These are phyloP conservation scores for Eragrostis nindensis DNA, from an alignment of 176 grass and related monocot genomes.

Conservation along the genomic window DNA sequence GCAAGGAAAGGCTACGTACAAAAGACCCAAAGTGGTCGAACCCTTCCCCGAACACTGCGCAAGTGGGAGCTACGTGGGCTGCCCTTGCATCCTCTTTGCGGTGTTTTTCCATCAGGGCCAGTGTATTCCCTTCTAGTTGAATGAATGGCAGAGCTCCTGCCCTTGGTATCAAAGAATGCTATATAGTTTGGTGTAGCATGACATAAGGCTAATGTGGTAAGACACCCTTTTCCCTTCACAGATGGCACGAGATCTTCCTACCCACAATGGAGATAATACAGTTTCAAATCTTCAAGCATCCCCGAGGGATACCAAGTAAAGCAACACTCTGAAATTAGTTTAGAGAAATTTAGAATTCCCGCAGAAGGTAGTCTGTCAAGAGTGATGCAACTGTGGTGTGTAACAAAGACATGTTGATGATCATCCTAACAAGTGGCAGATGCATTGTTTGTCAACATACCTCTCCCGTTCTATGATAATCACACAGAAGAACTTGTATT, in stretches of 20 bases:
- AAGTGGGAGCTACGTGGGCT: no score
- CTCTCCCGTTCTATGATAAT: no score
- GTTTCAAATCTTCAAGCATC: not conserved
- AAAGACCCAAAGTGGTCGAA: no score
- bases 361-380: not conserved
- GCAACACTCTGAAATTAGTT: not conserved
- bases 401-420: not conserved
- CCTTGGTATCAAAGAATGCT: not conserved
- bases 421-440: not conserved
- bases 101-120: not conserved
- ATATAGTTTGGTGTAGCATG: not conserved
- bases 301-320: not conserved
- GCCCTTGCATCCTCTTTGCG: not conserved
- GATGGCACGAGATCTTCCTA: not conserved
- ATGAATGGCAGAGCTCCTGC: not conserved
- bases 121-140: not conserved
- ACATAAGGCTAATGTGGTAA: not conserved
- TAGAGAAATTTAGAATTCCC: not conserved
- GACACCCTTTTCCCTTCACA: not conserved
- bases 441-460: no score
- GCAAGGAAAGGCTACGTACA: no score
- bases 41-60: no score
- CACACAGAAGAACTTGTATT: conserved; percentile 8
- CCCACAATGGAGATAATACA: not conserved
- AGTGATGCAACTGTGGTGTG: not conserved